Percentiles rank a stretch among this genome's conserved stretches.
phyloP scores from a whole-genome alignment of 208 protist species.

The Vickermania spadyakhi region DNA sequence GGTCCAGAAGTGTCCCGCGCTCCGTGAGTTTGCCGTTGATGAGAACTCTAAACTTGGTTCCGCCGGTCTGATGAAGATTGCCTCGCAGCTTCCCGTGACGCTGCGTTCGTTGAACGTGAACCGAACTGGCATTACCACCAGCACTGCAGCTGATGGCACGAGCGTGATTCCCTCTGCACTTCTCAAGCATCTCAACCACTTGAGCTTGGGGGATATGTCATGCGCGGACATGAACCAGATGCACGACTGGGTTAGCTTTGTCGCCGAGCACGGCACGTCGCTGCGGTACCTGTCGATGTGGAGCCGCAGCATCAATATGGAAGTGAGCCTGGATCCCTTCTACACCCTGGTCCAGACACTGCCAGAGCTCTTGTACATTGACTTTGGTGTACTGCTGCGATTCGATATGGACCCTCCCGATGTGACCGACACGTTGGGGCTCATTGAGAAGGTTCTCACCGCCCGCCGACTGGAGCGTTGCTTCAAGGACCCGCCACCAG shows the following conservation, averaged over 20 bases:
- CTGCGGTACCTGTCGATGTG: constrained; percentile 51
- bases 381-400: constrained; percentile 50
- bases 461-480: constrained; percentile 16
- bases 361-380: constrained; percentile 31
- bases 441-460: constrained; percentile 36
- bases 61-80: constrained; percentile 15
- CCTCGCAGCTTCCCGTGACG: constrained; percentile 14
- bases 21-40: constrained; percentile 50
- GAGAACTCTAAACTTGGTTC: constrained; percentile 34
- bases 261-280: constrained; percentile 8
- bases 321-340: constrained; percentile 19
- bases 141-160: constrained; percentile 9
- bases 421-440: constrained; percentile 24
- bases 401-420: constrained; percentile 29
- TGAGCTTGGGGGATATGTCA: constrained; percentile 44
- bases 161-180: constrained; percentile 20
- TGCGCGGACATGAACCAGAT: constrained; percentile 16
- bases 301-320: constrained; percentile 48
- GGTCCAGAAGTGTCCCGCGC: constrained; percentile 24
- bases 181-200: constrained; percentile 20
- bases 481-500: neutral
- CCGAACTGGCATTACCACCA: constrained; percentile 19
- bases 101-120: constrained; percentile 31
- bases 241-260: constrained; percentile 11
- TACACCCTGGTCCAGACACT: constrained; percentile 20